Base-by-base conservation (phyloP, 2,329 filamentous ascomycete genomes). In the Talaromyces sp. region DNA sequence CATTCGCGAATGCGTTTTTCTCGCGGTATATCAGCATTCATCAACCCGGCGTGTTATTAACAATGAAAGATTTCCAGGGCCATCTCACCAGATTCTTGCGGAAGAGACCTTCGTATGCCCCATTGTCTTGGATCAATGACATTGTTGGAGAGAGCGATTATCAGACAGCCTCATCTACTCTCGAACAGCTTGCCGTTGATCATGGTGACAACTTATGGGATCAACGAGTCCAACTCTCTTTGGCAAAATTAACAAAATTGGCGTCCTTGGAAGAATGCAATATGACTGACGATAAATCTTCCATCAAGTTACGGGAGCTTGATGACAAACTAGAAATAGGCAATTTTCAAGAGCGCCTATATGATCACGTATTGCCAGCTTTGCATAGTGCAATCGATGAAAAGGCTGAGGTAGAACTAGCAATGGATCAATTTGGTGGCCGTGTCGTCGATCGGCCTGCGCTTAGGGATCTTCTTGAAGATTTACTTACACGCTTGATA, bases 61-160 rank as follows among this genome's bases (percentile, higher is more conserved):
- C 69, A 69, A 82, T 72, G 90, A 90, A 64, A 81, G 88, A 86
- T 62, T 89, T 93, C 69, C 86, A 87, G 67, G 78, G 84, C 58
- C 88, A 87, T 70, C 84, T 96, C 61, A 96, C 92, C 0, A 82
- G 83, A 58, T 99, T 92, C 70, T 81, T 99, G 55, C 86, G 90
- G 46, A 87, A 85, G 61, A 85, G 87, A 66, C 84, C 87, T 0
- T 83, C 87, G 65, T 86, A 92, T 65, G 88, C 88, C 31, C 91
- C 91, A 69, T 82, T 99, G 50, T 88, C 88, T 56, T 99, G 95
- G 95, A 96, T 99, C 78, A 96, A 99, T 73, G 93, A 98, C 72
- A 84, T 98, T 7, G 82, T 87, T 64, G 83, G 85, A 25, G 90
- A 95, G 72, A 83, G 87, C 63, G 87, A 96, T 69, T 92, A 92